Base-by-base conservation (phyloP, 163 green algal genomes). In the Chloroidium sp. region DNA sequence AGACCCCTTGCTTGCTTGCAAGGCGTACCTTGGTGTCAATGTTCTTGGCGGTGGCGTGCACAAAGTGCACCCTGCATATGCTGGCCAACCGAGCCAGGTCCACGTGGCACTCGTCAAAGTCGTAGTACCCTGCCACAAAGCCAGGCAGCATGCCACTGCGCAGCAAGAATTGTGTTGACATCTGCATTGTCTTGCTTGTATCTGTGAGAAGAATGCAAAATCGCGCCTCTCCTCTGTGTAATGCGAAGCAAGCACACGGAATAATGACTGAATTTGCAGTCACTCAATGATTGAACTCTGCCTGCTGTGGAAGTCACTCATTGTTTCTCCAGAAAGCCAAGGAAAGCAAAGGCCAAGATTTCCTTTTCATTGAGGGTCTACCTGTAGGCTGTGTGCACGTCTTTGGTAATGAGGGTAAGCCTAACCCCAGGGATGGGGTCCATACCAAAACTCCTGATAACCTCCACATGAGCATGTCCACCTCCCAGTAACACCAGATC, bases 121-220 rank as follows among this genome's bases (percentile, higher is more conserved):
- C 89, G 85, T 99, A 99, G 69, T 93, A 94, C 10, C 95, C 93
- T n/a, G 91, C 87, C 2, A 98, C 89, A 83, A 91, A 96, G 3
- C 96, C 96, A 1, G 96, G 96, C 74, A 99, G 91, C 96, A 99
- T 99, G 69, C 96, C 96, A 81, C 93, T 97, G 87, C 81, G 1
- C 59, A n/a, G 2, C 59, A 72, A 10, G 64, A 36, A 36, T 36
- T 36, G 36, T 36, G 36, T 36, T 36, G 36, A 36, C 36, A 36
- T 36, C 36, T 36, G 36, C 36, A 36, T 36, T 36, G 36, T 36
- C 36, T 36, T 36, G 36, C 36, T 36, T 36, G 36, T 36, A 36
- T 36, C 36, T 36, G 36, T 36, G 36, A 36, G 36, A 36, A 36
- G 36, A 36, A 36, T 36, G 36, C 36, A 36, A 36, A 36, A 36